Percentiles rank a stretch among this genome's conserved stretches.
phyloP scores from a whole-genome alignment of 108 stramenopile species.

The Stephanodiscus minutulus region DNA sequence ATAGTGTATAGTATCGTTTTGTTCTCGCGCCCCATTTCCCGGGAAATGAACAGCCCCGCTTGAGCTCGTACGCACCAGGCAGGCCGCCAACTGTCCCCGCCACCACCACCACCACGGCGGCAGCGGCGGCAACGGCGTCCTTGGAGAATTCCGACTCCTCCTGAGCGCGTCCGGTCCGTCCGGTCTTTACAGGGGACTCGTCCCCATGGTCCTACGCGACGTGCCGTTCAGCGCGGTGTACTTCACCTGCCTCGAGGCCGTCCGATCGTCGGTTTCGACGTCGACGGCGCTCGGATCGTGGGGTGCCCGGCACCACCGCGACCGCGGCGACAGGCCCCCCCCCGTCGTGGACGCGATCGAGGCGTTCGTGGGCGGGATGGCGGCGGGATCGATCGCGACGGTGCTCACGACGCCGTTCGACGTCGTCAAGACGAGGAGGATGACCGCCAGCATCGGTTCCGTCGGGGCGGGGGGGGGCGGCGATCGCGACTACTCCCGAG shows the following conservation, averaged over 20 bases:
- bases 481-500: too few species aligned
- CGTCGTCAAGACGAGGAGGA: slow-evolving; percentile 92
- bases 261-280: slow-evolving; percentile 21
- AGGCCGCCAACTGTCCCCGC: slow-evolving; percentile 31
- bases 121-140: slow-evolving; percentile 44
- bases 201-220: slow-evolving; percentile 89
- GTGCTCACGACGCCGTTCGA: slow-evolving; percentile 92
- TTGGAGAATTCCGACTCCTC: slow-evolving; percentile 56
- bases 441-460: too few species aligned
- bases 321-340: slow-evolving; percentile 14
- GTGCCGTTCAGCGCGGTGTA: slow-evolving; percentile 93
- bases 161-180: slow-evolving; percentile 57
- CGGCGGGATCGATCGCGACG: slow-evolving; percentile 85
- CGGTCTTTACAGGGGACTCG: slow-evolving; percentile 81
- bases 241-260: slow-evolving; percentile 82
- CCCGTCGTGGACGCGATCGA: slow-evolving; percentile 26
- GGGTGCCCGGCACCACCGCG: slow-evolving; percentile 9
- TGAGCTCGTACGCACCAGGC: slow-evolving; percentile 83
- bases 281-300: slow-evolving; percentile 8
- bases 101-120: too few species aligned
- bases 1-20: too few species aligned
- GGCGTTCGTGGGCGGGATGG: slow-evolving; percentile 82
- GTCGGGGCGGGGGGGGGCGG: too few species aligned
- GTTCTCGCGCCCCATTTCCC: too few species aligned
- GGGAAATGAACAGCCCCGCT: slow-evolving; percentile 71